phyloP scores from a whole-genome alignment of 2,329 filamentous ascomycete genomes.

The Ophiostoma novo-ulmi region DNA sequence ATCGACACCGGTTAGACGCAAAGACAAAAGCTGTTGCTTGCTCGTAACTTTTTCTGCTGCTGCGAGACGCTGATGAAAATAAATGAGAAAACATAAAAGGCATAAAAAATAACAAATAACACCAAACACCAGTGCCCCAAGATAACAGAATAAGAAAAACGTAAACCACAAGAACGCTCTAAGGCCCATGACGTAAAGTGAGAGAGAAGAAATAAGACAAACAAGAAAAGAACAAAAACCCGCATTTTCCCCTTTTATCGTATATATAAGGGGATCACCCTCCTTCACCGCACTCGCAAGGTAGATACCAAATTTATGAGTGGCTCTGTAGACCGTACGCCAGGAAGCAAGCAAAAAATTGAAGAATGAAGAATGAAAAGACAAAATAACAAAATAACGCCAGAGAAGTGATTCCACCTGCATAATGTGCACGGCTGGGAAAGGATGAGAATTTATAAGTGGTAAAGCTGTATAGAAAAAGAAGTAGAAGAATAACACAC shows the following conservation, averaged over 20 bases:
- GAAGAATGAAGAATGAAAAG: no score
- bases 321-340: not conserved
- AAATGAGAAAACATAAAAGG: not conserved
- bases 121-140: slow-evolving; percentile 11
- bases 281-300: slow-evolving; percentile 3
- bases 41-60: slow-evolving; percentile 4
- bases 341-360: not conserved
- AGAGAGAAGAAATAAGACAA: not conserved
- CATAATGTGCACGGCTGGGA: not conserved
- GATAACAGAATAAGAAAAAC: not conserved
- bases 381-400: not conserved
- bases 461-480: not conserved
- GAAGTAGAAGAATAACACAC: slow-evolving; percentile 4
- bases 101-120: not conserved
- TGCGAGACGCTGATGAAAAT: not conserved
- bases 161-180: not conserved
- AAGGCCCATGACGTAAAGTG: not conserved
- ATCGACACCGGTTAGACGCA: not conserved
- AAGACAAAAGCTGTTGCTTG: slow-evolving; percentile 7
- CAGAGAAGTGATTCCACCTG: not conserved
- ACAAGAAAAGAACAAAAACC: not conserved
- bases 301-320: slow-evolving; percentile 2
- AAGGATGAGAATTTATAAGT: not conserved
- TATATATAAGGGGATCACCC: slow-evolving; percentile 6
- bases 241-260: not conserved